These are phyloP conservation scores for Gynochthodes officinalis DNA, from an alignment of 257 asterid genomes.

Conservation along the genomic window DNA sequence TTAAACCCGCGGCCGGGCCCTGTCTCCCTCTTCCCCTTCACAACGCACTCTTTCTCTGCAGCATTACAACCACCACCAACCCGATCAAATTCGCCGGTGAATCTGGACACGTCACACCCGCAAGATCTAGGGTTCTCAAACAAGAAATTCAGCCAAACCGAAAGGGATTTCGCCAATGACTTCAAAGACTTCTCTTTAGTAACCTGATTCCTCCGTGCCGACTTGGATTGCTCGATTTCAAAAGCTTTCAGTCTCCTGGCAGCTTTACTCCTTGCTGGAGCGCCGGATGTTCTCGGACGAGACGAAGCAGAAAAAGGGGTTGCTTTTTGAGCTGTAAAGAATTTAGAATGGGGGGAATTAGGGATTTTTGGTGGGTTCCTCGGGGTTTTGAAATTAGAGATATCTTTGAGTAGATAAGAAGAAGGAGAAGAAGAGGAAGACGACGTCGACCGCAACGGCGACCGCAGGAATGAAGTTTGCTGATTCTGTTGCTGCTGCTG, in stretches of 20 bases:
- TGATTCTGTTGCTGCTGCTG: constrained; percentile 5
- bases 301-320: constrained; percentile 51
- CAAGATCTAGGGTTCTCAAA: constrained; percentile 77
- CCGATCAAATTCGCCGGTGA: constrained; percentile 51
- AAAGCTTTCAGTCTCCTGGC: constrained; percentile 66
- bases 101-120: constrained; percentile 62
- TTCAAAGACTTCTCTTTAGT: constrained; percentile 66
- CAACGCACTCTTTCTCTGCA: constrained; percentile 17
- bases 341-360: constrained; percentile 35
- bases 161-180: constrained; percentile 69
- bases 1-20: constrained; percentile 37
- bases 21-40: constrained; percentile 72
- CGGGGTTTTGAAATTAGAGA: constrained; percentile 76
- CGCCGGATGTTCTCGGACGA: constrained; percentile 37
- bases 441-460: constrained; percentile 52
- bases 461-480: constrained; percentile 11
- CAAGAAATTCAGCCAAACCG: constrained; percentile 89
- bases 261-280: constrained; percentile 53
- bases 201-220: constrained; percentile 65
- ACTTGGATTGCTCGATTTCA: constrained; percentile 79
- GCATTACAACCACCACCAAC: constrained; percentile 25
- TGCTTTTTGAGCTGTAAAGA: constrained; percentile 57
- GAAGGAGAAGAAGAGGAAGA: constrained; percentile 34
- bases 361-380: constrained; percentile 33
- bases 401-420: constrained; percentile 52